These are phyloP conservation scores for Suillus americanus DNA, from an alignment of 768 basidiomycete species.

Conservation along the genomic window DNA sequence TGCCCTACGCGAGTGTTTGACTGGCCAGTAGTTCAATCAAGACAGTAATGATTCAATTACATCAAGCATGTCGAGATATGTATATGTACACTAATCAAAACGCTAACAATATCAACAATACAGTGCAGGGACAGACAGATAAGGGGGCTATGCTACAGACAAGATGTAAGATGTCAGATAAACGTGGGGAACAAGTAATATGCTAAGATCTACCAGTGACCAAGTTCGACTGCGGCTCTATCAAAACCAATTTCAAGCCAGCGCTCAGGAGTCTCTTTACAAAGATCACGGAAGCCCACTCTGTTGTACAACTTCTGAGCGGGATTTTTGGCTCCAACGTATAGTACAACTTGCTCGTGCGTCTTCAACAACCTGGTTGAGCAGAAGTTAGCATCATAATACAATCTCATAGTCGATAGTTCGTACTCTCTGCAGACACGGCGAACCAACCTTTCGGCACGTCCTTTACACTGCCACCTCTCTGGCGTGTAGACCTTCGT, in stretches of 20 bases:
- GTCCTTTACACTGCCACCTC: conserved; percentile 43
- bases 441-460: conserved; percentile 52
- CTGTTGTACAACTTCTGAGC: conserved; percentile 51
- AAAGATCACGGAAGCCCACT: conserved; percentile 51
- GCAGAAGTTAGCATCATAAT: conserved; percentile 12
- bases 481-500: conserved; percentile 58
- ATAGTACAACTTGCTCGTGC: conserved; percentile 49
- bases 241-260: conserved; percentile 57
- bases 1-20: neutral
- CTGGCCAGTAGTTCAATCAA: neutral
- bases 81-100: neutral
- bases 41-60: neutral
- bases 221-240: conserved; percentile 44
- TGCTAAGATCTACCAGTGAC: conserved; percentile 57
- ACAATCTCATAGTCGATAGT: neutral
- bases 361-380: conserved; percentile 39
- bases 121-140: neutral
- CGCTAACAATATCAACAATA: neutral
- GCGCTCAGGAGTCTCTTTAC: conserved; percentile 40
- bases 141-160: neutral
- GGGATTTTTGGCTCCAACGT: conserved; percentile 49
- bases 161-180: neutral
- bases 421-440: conserved; percentile 44
- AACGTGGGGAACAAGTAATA: neutral
- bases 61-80: neutral